Conservation (phyloP, 495 filamentous ascomycete species). For the Aspergillus sclerotioniger region DNA sequence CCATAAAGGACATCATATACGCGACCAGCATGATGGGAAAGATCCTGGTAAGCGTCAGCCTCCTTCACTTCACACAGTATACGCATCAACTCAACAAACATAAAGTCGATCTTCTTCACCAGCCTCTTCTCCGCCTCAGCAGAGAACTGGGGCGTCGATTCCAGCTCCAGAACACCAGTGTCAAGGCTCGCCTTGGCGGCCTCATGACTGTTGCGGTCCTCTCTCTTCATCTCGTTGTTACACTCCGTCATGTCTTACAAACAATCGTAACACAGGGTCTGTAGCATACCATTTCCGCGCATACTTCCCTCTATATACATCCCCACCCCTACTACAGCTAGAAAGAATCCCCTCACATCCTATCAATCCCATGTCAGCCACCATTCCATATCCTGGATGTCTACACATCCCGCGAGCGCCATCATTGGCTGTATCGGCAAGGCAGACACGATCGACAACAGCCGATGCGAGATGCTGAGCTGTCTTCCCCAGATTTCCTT, state of each 20-base stretch:
- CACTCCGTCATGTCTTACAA: not conserved
- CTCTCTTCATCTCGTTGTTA: not conserved
- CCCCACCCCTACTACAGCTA: too few relatives aligned
- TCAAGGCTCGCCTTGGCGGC: conserved; percentile 13
- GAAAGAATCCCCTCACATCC: too few relatives aligned
- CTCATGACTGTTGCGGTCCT: conserved; percentile 2
- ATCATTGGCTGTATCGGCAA: conserved; percentile 30
- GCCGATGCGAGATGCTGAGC: too few relatives aligned
- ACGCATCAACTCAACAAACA: conserved; percentile 11
- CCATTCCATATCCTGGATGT: too few relatives aligned
- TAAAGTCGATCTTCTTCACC: conserved; percentile 26
- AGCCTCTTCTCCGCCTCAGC: conserved; percentile 20
- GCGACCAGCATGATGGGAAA: conserved; percentile 30
- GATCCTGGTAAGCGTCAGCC: too few relatives aligned
- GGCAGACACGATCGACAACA: not conserved
- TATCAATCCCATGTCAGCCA: too few relatives aligned
- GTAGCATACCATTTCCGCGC: too few relatives aligned
- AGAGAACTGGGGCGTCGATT: conserved; percentile 14
- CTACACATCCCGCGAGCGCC: not conserved
- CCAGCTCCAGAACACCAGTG: conserved; percentile 15
- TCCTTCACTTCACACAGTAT: too few relatives aligned
- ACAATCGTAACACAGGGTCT: too few relatives aligned
- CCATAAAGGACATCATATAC: conserved; percentile 48
- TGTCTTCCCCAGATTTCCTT: too few relatives aligned
- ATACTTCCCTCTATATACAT: too few relatives aligned